Conservation (phyloP, 1,284 basidiomycete genomes). For the Pseudozyma tsukubaensis region DNA sequence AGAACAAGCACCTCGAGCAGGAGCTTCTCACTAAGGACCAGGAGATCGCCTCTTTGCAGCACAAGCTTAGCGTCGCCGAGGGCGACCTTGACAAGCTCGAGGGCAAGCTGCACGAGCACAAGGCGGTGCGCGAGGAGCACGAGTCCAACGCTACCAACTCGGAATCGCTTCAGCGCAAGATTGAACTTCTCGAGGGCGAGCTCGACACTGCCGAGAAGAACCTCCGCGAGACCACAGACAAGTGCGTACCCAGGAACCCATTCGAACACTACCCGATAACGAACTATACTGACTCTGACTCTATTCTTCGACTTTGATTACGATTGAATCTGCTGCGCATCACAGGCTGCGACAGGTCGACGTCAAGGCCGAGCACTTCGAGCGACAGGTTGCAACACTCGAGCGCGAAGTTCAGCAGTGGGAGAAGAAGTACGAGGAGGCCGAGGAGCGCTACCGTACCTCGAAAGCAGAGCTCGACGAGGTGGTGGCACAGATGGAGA, state of each 20-base stretch:
- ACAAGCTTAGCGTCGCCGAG: conserved; percentile 80
- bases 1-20: conserved; percentile 76
- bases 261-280: not conserved
- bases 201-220: conserved; percentile 96
- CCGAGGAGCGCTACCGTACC: conserved; percentile 78
- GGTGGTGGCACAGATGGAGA: conserved; percentile 83
- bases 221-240: conserved; percentile 94
- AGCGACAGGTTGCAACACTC: conserved; percentile 85
- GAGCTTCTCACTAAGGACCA: conserved; percentile 85
- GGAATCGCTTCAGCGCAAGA: conserved; percentile 84
- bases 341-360: conserved; percentile 94
- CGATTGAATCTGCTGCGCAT: not conserved
- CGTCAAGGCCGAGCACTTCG: conserved; percentile 98
- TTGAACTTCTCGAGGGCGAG: conserved; percentile 92
- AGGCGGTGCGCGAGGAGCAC: conserved; percentile 78
- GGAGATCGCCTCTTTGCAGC: conserved; percentile 83
- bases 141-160: conserved; percentile 80
- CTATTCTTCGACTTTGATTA: not conserved
- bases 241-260: conserved; percentile 74
- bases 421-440: conserved; percentile 96
- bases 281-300: conserved; percentile 12
- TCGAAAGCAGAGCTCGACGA: conserved; percentile 90
- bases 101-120: conserved; percentile 78
- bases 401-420: conserved; percentile 92
- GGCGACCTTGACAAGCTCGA: conserved; percentile 82